Base-by-base conservation (phyloP, 225 moss, liverwort and hornwort genomes). In the Polytrichum commune region DNA sequence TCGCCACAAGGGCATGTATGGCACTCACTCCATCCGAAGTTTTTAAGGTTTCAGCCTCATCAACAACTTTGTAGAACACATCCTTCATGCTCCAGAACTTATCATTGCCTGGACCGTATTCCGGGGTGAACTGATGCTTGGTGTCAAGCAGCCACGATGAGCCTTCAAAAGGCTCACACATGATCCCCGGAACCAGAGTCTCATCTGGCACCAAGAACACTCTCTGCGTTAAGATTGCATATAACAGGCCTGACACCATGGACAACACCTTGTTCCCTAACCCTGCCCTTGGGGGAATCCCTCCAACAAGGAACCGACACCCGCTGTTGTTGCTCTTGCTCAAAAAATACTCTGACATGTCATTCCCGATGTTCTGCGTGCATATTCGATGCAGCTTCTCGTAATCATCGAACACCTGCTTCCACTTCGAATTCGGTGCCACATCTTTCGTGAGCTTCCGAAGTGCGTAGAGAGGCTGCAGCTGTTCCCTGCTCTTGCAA, bases 311-410 rank as follows among this genome's bases (percentile, higher is more conserved):
- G 63, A 95, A 95, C 18, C 82, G 77, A 68, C 95, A 95, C 0
- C 80, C 84, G 18, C 82, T 88, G 60, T 69, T 81, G 1, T 72
- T 55, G 24, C 77, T 79, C 18, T 20, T 64, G 3, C 28, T 46
- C 4, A 53, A 0, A 53, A 93, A 95, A 19, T 84, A 83, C 0
- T 70, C 69, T 60, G 80, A 68, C 18, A 86, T 46, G 72, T 95
- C 86, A 0, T 84, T 84, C 8, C 58, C 58, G 20, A 81, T 71
- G 6, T 53, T 76, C 66, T 75, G 70, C 78, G 81, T 78, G 27
- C 95, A 95, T 25, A 88, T 82, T 54, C 93, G 91, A 64, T 95
- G 92, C 10, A 95, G 81, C 62, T 81, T 85, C 65, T 86, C 82
- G 72, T 93, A 95, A 29, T 85, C 86, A 4, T 56, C 63, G 63